Evolutionary conservation across 768 basidiomycete species (phyloP).

Genomic region (Rhodosporidiobolus odoratus): DNA sequence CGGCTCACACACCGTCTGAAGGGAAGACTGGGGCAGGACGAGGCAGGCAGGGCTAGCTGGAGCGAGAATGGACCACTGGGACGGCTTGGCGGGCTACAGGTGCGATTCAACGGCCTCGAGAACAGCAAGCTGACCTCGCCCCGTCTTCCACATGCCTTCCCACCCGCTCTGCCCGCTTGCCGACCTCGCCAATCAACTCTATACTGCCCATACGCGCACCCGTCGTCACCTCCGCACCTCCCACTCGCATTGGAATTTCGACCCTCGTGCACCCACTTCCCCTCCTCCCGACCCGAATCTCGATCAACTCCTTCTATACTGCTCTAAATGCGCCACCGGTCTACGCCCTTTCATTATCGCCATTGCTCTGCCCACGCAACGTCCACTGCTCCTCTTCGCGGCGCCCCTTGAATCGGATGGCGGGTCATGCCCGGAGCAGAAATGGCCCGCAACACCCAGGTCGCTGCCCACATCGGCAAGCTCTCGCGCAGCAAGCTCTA

Average conservation of each 20-base stretch:
- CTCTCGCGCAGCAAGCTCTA: slow-evolving; percentile 75
- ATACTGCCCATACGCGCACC: too few relatives aligned
- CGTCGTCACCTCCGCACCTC: not conserved
- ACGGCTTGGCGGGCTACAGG: not conserved
- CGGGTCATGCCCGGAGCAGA: not conserved
- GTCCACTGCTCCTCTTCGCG: not conserved
- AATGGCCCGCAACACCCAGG: slow-evolving; percentile 57
- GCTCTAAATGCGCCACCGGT: too few relatives aligned
- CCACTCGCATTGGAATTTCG: not conserved
- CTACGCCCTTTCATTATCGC: not conserved
- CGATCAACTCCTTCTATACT: not conserved
- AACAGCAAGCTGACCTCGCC: slow-evolving; percentile 3
- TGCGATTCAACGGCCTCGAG: not conserved
- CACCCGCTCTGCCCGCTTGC: not conserved
- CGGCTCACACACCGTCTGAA: not conserved
- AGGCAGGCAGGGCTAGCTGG: not conserved
- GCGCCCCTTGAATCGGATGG: too few relatives aligned
- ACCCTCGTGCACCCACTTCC: slow-evolving; percentile 2
- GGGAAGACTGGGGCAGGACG: not conserved
- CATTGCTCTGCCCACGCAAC: too few relatives aligned
- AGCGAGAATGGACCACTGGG: not conserved
- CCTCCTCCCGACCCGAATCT: not conserved
- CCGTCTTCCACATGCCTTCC: not conserved
- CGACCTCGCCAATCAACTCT: not conserved
- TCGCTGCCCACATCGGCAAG: slow-evolving; percentile 73